A percentile compares a stretch with the other conserved stretches of the same genome.
Evolutionary conservation across 1,284 basidiomycete genomes (phyloP).

Genomic region (Moniliophthora roreri): DNA sequence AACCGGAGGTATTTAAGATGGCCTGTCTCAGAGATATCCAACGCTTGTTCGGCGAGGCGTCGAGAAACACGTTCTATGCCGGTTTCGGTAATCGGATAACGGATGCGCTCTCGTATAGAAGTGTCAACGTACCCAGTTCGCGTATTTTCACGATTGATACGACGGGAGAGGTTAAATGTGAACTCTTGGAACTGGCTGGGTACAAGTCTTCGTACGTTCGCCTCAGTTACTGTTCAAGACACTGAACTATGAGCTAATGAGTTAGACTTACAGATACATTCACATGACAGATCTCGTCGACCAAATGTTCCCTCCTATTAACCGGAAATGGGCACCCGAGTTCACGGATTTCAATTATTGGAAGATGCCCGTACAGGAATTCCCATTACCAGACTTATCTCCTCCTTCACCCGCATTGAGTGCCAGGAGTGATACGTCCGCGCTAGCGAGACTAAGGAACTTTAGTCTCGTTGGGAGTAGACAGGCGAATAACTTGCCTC

Average conservation of each 20-base stretch:
- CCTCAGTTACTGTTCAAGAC: neutral
- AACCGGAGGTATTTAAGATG: constrained; percentile 99
- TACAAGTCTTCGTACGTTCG: constrained; percentile 89
- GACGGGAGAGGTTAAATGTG: constrained; percentile 95
- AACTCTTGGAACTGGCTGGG: constrained; percentile 91
- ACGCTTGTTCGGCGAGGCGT: constrained; percentile 79
- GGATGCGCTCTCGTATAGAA: constrained; percentile 95
- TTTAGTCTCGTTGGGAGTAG: constrained; percentile 70
- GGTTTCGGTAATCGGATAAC: constrained; percentile 99
- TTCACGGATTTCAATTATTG: constrained; percentile 99
- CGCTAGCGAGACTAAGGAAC: constrained; percentile 79
- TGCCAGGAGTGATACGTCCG: constrained; percentile 84
- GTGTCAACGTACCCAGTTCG: constrained; percentile 92
- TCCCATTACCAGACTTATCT: constrained; percentile 84
- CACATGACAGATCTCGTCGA: constrained; percentile 99
- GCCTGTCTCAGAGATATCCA: constrained; percentile 97
- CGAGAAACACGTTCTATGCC: constrained; percentile 87
- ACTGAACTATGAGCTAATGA: too few relatives aligned
- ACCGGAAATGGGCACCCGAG: constrained; percentile 84
- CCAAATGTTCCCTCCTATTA: constrained; percentile 98
- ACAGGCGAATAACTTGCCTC: constrained; percentile 34
- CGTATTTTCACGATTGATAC: constrained; percentile 99
- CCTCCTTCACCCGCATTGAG: constrained; percentile 92
- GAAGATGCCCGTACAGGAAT: constrained; percentile 79
- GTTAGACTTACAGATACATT: constrained; percentile 61